These are phyloP conservation scores for Pyracantha coccinea DNA, from an alignment of 331 rosid genomes.

Conservation along the genomic window DNA sequence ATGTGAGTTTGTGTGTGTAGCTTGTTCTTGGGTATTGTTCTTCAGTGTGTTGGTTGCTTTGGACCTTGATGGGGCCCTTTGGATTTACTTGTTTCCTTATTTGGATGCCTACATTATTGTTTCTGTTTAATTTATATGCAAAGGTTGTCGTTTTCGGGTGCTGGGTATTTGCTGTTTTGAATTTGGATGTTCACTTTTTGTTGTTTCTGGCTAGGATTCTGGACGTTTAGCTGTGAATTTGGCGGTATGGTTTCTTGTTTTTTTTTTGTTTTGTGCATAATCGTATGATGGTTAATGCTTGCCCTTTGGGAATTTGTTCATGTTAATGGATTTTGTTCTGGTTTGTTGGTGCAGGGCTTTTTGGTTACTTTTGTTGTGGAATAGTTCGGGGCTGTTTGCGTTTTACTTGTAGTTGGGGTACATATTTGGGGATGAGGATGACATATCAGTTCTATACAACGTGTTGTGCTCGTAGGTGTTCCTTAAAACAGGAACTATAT, in stretches of 20 bases:
- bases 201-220: neutral
- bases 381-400: neutral
- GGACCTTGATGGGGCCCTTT: neutral
- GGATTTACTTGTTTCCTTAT: neutral
- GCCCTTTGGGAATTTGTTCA: neutral
- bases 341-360: neutral
- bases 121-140: neutral
- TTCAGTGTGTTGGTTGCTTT: neutral
- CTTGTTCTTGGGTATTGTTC: neutral
- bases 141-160: neutral
- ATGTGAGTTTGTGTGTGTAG: neutral
- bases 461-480: neutral
- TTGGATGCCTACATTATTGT: neutral
- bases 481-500: neutral
- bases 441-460: neutral
- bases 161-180: neutral
- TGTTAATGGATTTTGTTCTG: neutral
- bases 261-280: neutral
- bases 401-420: neutral
- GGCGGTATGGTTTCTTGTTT: neutral
- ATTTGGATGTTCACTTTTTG: neutral
- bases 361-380: neutral
- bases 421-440: neutral
- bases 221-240: neutral
- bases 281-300: neutral